Percentiles rank a stretch among this genome's conserved stretches.
Conservation (phyloP, 352 stramenopile species). For the Phytophthora ohioensis region DNA sequence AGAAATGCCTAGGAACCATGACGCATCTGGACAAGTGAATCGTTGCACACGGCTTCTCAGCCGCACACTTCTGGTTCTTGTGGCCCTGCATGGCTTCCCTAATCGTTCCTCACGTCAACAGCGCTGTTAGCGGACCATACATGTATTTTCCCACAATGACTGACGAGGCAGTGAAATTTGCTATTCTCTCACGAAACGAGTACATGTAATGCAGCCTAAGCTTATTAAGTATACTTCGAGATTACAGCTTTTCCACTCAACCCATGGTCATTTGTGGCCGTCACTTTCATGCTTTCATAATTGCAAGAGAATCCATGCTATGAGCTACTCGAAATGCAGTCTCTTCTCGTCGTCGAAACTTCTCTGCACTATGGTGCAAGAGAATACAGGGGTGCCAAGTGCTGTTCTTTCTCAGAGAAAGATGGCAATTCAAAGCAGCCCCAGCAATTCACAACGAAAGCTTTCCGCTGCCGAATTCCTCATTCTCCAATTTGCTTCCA, state of each 20-base stretch:
- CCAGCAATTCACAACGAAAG: conserved; percentile 1
- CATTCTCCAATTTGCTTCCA: conserved; percentile 44
- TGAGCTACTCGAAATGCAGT: conserved; percentile 5
- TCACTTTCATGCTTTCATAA: not conserved
- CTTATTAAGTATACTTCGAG: no score
- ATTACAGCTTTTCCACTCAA: not conserved
- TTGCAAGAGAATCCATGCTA: not conserved
- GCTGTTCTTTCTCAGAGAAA: conserved; percentile 15
- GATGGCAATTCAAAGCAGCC: not conserved
- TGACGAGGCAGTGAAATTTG: no score
- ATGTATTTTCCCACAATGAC: no score
- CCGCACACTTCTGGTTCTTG: no score
- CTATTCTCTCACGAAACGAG: no score
- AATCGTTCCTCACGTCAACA: no score
- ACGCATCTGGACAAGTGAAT: no score
- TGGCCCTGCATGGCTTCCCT: no score
- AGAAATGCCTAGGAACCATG: no score
- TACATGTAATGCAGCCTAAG: no score
- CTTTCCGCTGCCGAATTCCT: conserved; percentile 2
- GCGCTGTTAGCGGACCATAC: no score
- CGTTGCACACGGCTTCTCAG: no score
- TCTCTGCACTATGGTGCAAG: conserved; percentile 11
- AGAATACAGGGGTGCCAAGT: not conserved
- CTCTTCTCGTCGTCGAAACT: conserved; percentile 6
- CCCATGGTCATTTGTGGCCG: not conserved